Conservation (phyloP, 441 rosid species). For the Adansonia madagascariensis region DNA sequence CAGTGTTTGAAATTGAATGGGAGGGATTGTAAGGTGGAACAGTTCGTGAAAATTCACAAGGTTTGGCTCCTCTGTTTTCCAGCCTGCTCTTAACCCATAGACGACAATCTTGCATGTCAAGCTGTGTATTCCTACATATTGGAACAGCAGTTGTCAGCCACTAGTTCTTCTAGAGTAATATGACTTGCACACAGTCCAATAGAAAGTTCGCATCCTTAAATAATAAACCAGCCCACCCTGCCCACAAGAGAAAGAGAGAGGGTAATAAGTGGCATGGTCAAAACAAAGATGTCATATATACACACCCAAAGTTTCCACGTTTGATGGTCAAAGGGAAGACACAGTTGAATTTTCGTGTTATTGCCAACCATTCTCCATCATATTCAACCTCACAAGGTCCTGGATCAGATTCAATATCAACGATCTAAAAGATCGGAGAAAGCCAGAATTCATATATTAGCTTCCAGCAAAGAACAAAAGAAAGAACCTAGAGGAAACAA, state of each 20-base stretch:
- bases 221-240: constrained; percentile 3
- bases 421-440: constrained; percentile 49
- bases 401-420: constrained; percentile 78
- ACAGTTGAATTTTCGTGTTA: constrained; percentile 67
- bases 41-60: constrained; percentile 68
- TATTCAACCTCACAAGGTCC: constrained; percentile 76
- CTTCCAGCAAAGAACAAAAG: constrained; percentile 23
- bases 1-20: constrained; percentile 35
- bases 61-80: constrained; percentile 60
- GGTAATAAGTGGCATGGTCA: neutral
- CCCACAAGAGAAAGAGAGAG: neutral
- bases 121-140: constrained; percentile 45
- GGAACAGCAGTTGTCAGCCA: constrained; percentile 23
- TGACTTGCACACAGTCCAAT: neutral
- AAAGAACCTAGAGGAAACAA: constrained; percentile 22
- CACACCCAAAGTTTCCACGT: constrained; percentile 61
- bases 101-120: constrained; percentile 62
- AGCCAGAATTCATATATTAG: constrained; percentile 30
- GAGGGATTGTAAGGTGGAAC: constrained; percentile 62
- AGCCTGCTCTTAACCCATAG: constrained; percentile 69
- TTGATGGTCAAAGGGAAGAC: constrained; percentile 61
- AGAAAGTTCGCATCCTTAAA: neutral
- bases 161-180: constrained; percentile 3
- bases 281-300: constrained; percentile 25
- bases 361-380: constrained; percentile 90